A percentile compares a stretch with the other conserved stretches of the same genome.
Evolutionary conservation across 495 filamentous ascomycete species (phyloP).

Genomic region (Parathielavia appendiculata): DNA sequence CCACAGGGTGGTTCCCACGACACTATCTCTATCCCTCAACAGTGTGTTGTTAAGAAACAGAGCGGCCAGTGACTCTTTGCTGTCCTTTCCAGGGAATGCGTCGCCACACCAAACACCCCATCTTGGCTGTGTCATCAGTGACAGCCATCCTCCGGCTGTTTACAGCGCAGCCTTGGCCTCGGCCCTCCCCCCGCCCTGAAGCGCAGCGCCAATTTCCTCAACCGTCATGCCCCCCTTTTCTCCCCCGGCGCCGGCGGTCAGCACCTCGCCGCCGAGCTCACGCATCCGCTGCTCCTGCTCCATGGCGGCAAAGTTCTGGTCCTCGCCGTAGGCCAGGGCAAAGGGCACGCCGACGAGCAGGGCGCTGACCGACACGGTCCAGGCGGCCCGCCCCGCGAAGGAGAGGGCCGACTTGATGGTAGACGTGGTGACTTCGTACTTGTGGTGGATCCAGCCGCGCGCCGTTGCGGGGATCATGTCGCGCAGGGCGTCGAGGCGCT

Average conservation of each 20-base stretch:
- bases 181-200: neutral
- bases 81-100: no score
- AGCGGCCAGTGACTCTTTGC: neutral
- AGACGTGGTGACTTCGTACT: conserved; percentile 48
- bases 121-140: no score
- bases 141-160: no score
- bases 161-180: conserved; percentile 18
- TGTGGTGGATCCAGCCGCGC: conserved; percentile 61
- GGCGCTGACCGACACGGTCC: conserved; percentile 79
- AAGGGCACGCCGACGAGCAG: conserved; percentile 89
- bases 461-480: conserved; percentile 86
- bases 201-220: conserved; percentile 5
- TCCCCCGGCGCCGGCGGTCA: conserved; percentile 26
- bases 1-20: neutral
- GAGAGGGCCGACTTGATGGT: conserved; percentile 57
- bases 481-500: conserved; percentile 78
- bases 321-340: conserved; percentile 86
- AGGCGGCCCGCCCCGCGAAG: conserved; percentile 76
- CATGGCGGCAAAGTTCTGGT: conserved; percentile 93
- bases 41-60: no score
- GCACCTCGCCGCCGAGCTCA: conserved; percentile 56
- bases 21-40: no score
- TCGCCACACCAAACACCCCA: no score
- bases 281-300: conserved; percentile 94
- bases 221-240: conserved; percentile 11